Evolutionary conservation across 768 basidiomycete species (phyloP), one percentile per base, ranked within the genome.

Genomic region (Serendipita sp.): DNA sequence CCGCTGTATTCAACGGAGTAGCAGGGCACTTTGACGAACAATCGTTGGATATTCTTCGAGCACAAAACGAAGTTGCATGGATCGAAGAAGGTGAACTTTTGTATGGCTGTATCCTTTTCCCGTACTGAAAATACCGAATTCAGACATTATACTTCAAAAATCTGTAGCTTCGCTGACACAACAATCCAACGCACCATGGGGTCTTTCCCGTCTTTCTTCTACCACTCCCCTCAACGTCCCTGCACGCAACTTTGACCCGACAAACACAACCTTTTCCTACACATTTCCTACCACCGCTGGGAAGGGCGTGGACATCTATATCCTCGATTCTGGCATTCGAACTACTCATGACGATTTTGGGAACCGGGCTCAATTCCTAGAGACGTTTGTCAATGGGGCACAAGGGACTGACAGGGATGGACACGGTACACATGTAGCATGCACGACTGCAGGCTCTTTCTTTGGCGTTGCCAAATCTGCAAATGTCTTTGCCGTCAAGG

Each of bases 381-480:
- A 46, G 44, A 45, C 30, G 37, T 44, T 47, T 30, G 44, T 65
- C 60, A 47, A 65, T 28, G 56, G 56, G 10, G 56, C 35, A 28
- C 24, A 5, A 0, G 41, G 28, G 3, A 35, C 24, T 16, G 66
- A 66, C 2, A 64, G 18, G 32, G 45, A 64, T 45, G 66, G 66
- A 3, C 66, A 66, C 0, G 68, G 68, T 24, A 66, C 69, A 24
- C 68, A 68, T 63, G 68, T 68, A 24, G 68, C 69, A 7, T 66
- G 68, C 15, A 68, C 65, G 24, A 65, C 67, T 41, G 66, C 64
- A 3, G 68, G 68, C 18, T 56, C 60, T 38, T 63, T 63, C 45
- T 70, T 65, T 45, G 69, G 69, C 28, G 68, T 68, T 15, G 68
- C 69, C 5, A 70, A 70, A 67, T 62, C 64, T 58, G 68, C 66